Evolutionary conservation across 108 stramenopile genomes (phyloP), one percentile per base, ranked within the genome.

Genomic region (Cyclotella sp.): DNA sequence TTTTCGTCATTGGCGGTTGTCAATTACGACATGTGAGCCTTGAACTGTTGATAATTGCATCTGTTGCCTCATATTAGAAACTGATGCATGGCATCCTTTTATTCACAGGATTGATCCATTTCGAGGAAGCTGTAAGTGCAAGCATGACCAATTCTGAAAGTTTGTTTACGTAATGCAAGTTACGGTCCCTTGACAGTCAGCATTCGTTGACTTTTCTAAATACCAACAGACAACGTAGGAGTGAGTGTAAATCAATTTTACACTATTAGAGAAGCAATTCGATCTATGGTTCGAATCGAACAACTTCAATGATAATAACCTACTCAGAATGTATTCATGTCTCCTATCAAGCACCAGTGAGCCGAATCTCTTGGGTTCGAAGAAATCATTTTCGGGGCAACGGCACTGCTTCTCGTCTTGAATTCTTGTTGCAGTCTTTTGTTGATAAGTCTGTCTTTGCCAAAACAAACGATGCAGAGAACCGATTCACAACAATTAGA

Each of bases 1-100:
- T 89, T 90, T 66, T 77, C 84, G 27, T 83, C 85, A 13, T 76
- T 90, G 72, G 87, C 78, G 19, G 76, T 88, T 19, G 84, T 90
- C 12, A 79, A 77, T 79, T 85, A 80, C 58, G 90, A 90, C 67
- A 73, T 90, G 71, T 57, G 55, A 57, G 55, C 24, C 8, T 1
- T 57, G 5, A n/a, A n/a, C 47, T 1, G 18, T 7, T 49, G 15
- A 49, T 49, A 7, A 7, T 49, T 34, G 34, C 2, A 34, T 34
- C 6, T 34, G 34, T 34, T 34, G 34, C 34, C 34, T 34, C 6
- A 34, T 6, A 34, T 34, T 34, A 6, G 6, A 34, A 6, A 2
- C 6, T 5, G 6, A 34, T 34, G 6, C 34, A 34, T 34, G n/a
- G n/a, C n/a, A 45, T 49, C 3, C n/a, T 49, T 49, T 9, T 49